Evolutionary conservation across 1,284 basidiomycete genomes (phyloP).

Genomic region (Naganishia cerealis): DNA sequence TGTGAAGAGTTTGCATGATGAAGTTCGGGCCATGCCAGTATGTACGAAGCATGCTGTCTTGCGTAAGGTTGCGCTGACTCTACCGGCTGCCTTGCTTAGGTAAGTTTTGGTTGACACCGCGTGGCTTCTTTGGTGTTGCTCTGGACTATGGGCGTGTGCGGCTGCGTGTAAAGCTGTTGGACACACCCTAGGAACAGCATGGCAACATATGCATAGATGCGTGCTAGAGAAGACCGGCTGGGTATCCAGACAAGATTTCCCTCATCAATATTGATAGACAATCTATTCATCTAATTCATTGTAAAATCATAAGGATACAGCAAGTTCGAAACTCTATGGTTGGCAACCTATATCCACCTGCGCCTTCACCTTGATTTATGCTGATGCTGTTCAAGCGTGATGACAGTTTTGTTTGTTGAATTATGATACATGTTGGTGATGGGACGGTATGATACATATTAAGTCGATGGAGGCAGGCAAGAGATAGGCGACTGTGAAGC

Average conservation of each 20-base stretch:
- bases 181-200: too few species aligned
- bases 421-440: constrained; percentile 25
- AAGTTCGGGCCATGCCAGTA: too few species aligned
- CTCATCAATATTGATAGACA: neutral
- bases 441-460: constrained; percentile 22
- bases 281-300: neutral
- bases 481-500: neutral
- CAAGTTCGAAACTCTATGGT: constrained; percentile 2
- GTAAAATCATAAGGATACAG: constrained; percentile 1
- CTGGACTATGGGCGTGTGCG: too few species aligned
- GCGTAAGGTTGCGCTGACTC: neutral
- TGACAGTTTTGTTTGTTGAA: constrained; percentile 19
- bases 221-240: too few species aligned
- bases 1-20: too few species aligned
- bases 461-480: constrained; percentile 4
- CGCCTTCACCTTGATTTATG: constrained; percentile 18
- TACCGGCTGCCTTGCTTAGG: neutral
- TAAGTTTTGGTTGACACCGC: neutral
- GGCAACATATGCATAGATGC: too few species aligned
- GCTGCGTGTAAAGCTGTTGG: too few species aligned
- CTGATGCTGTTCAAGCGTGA: constrained; percentile 2
- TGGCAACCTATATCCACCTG: neutral
- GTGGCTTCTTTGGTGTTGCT: too few species aligned
- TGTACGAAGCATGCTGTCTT: too few species aligned
- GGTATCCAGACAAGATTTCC: too few species aligned